Conservation (phyloP, 2,329 filamentous ascomycete genomes). For the Fusarium subglutinans region DNA sequence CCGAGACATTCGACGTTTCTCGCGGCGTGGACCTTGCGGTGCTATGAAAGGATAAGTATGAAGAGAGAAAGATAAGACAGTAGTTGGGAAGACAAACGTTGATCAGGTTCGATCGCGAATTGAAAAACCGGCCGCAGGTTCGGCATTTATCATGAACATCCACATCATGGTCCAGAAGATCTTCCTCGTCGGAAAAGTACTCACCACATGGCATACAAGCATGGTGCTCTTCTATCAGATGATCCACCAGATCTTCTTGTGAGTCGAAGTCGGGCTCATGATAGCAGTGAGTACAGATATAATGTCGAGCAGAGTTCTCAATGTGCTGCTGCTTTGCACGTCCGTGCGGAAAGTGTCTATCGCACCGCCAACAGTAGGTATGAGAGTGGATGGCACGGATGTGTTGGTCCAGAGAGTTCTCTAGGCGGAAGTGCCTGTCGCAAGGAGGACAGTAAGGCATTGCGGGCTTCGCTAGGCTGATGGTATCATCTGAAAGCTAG, state of each 20-base stretch:
- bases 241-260: background rate
- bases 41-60: background rate
- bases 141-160: slow-evolving; percentile 24
- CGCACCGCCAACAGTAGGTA: slow-evolving; percentile 13
- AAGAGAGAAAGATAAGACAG: too few species aligned
- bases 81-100: background rate
- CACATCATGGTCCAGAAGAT: slow-evolving; percentile 6
- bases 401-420: background rate
- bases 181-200: background rate
- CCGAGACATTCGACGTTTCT: slow-evolving; percentile 26
- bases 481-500: background rate
- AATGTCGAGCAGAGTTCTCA: background rate
- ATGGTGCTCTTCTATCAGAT: background rate
- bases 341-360: background rate
- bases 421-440: background rate
- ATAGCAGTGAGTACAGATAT: background rate
- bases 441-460: slow-evolving; percentile 1
- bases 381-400: background rate
- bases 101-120: slow-evolving; percentile 13
- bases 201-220: background rate
- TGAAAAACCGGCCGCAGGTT: slow-evolving; percentile 7
- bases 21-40: slow-evolving; percentile 18
- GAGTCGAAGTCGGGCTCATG: background rate
- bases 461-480: background rate
- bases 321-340: slow-evolving; percentile 4